Conservation (phyloP, 1,284 basidiomycete species). For the Schizophyllum amplum region DNA sequence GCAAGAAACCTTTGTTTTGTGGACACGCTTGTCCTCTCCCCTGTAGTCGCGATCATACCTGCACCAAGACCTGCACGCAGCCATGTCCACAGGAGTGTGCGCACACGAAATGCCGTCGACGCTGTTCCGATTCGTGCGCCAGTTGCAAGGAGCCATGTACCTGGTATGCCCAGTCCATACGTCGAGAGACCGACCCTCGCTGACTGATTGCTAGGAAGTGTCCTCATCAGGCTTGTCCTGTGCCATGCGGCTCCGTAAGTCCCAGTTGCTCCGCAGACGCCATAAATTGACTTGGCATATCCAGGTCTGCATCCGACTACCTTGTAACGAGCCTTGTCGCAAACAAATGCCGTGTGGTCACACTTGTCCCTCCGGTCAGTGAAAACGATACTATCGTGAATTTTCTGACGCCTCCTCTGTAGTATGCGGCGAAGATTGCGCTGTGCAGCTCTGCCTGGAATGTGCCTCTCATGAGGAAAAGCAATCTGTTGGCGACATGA, state of each 20-base stretch:
- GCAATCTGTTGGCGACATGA: slow-evolving; percentile 45
- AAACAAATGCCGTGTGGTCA: slow-evolving; percentile 49
- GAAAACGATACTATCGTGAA: background rate
- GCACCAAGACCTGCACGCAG: slow-evolving; percentile 36
- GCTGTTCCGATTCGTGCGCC: slow-evolving; percentile 49
- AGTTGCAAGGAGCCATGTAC: slow-evolving; percentile 57
- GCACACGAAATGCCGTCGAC: slow-evolving; percentile 39
- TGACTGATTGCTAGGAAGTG: slow-evolving; percentile 34
- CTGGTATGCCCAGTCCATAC: slow-evolving; percentile 31
- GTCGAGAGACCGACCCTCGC: slow-evolving; percentile 2
- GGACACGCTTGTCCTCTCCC: slow-evolving; percentile 44
- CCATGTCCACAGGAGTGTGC: slow-evolving; percentile 49
- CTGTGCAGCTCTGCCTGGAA: slow-evolving; percentile 42
- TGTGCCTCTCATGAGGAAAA: slow-evolving; percentile 38
- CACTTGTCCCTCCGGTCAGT: slow-evolving; percentile 56
- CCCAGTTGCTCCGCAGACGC: background rate
- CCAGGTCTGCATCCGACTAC: slow-evolving; percentile 55
- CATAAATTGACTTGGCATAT: background rate
- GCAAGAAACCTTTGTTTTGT: slow-evolving; percentile 47
- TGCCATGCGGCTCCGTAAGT: slow-evolving; percentile 64
- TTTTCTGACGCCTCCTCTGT: slow-evolving; percentile 9
- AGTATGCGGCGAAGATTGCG: slow-evolving; percentile 68
- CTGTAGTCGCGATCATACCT: slow-evolving; percentile 46
- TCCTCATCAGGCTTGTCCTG: slow-evolving; percentile 44
- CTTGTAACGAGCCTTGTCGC: slow-evolving; percentile 53